Evolutionary conservation across 2,329 filamentous ascomycete species (phyloP).

Genomic region (Colletotrichum navitas): DNA sequence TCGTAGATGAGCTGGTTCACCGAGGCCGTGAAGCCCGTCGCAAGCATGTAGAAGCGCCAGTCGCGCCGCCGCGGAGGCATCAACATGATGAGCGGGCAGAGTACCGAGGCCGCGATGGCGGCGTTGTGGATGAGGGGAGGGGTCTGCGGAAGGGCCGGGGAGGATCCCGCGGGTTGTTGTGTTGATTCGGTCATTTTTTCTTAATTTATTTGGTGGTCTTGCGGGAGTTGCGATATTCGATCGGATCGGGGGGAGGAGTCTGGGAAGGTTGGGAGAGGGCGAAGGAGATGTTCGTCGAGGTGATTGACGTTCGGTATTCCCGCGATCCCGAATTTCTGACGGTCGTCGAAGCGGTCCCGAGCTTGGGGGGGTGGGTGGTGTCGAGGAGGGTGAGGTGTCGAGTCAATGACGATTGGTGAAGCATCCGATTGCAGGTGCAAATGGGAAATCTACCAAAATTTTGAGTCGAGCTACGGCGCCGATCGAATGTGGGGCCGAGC

Average conservation of each 20-base stretch:
- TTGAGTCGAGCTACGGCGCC: conserved; percentile 13
- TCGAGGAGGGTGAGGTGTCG: not conserved
- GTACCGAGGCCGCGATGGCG: conserved; percentile 61
- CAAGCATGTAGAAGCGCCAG: conserved; percentile 64
- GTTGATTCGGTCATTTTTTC: conserved; percentile 33
- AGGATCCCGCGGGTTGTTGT: conserved; percentile 12
- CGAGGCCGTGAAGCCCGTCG: conserved; percentile 63
- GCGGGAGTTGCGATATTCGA: conserved; percentile 4
- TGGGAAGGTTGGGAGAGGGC: not conserved
- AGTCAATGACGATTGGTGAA: conserved; percentile 24
- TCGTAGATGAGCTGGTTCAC: conserved; percentile 69
- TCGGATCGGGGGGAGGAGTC: not conserved
- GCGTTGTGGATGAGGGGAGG: conserved; percentile 60
- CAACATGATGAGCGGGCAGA: conserved; percentile 61
- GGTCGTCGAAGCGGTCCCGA: not conserved
- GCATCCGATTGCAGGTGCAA: not conserved
- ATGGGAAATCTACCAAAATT: conserved; percentile 11
- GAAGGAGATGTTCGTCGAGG: not conserved
- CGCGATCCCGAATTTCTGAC: not conserved
- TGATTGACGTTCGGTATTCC: not conserved
- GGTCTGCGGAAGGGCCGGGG: conserved; percentile 31
- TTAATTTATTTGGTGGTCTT: not conserved
- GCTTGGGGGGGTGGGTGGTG: not conserved
- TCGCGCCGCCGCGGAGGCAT: conserved; percentile 66
- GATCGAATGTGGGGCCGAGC: conserved; percentile 14